Evolutionary conservation across 345 rosid genomes (phyloP), one percentile per base, ranked within the genome.

Genomic region (Salix caprea): DNA sequence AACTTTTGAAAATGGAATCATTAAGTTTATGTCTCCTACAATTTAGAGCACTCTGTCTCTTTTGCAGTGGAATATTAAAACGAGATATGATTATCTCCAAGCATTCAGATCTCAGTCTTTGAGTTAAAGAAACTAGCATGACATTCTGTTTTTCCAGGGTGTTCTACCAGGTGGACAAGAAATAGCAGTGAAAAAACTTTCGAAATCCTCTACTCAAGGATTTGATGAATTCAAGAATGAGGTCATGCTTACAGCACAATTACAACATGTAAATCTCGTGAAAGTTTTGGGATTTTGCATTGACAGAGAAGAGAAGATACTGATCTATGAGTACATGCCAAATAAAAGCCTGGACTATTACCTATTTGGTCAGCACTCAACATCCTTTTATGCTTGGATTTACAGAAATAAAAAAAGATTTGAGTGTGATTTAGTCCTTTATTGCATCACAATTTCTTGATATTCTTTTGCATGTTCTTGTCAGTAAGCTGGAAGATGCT

Each of bases 111-210:
- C 12, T 40, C 44, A 40, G 13, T 40, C 44, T 40, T 10, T 40
- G 44, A 40, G 44, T 40, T 13, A 40, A 40, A 40, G 3, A 40
- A 40, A 40, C 12, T 40, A 40, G 44, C 44, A 40, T 40, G 44
- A 40, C 44, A 40, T 46, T 46, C 16, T 14, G 50, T 13, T 13
- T 46, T 76, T 11, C 3, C 56, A 82, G 89, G 85, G 87, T 6
- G 74, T 21, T 42, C 71, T 87, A 14, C 36, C 68, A 3, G 44
- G 52, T 5, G 85, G 84, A 11, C 81, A 74, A 72, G 81, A 81
- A 61, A 83, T 83, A 71, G 88, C 90, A 13, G 90, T 83, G 44
- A 87, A 87, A 65, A 85, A 84, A 60, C 84, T 85, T 7, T 83
- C 88, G 4, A 74, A 48, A 65, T 67, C 85, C 10, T 87, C 88